phyloP scores from a whole-genome alignment of 2,329 filamentous ascomycete genomes.

The Fusarium secorum region DNA sequence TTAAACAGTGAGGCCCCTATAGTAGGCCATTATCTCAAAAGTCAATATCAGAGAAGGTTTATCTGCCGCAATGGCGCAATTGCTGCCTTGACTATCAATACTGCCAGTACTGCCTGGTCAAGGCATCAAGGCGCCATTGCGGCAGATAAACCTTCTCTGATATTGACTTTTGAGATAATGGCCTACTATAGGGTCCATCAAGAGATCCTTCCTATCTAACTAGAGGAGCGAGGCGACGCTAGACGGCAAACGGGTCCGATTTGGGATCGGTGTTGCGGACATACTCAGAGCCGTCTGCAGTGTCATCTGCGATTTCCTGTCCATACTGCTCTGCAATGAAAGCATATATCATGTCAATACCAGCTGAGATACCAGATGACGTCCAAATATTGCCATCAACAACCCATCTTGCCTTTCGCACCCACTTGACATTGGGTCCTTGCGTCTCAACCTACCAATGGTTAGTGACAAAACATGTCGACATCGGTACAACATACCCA shows the following conservation, averaged over 20 bases:
- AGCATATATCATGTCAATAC: slow-evolving; percentile 50
- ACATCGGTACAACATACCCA: slow-evolving; percentile 2
- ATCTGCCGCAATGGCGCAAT: background rate
- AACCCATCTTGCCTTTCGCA: slow-evolving; percentile 66
- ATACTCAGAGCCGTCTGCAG: slow-evolving; percentile 66
- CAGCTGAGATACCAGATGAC: slow-evolving; percentile 62
- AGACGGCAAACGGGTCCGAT: slow-evolving; percentile 62
- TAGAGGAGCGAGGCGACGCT: background rate
- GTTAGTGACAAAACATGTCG: background rate
- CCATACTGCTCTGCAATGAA: slow-evolving; percentile 55
- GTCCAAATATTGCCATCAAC: slow-evolving; percentile 69
- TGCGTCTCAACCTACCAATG: slow-evolving; percentile 46
- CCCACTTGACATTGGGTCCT: slow-evolving; percentile 61
- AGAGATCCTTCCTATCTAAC: background rate
- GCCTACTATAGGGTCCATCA: background rate
- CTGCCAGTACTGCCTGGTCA: too few species aligned
- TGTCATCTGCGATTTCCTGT: slow-evolving; percentile 54
- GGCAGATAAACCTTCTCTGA: too few species aligned
- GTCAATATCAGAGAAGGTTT: background rate
- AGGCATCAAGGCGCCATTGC: too few species aligned
- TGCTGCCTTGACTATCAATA: background rate
- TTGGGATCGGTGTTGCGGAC: slow-evolving; percentile 58
- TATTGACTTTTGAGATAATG: background rate
- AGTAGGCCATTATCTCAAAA: background rate
- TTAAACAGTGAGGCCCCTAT: background rate